phyloP scores from a whole-genome alignment of 169 alveolate species.

The Plasmodium gonderi region DNA sequence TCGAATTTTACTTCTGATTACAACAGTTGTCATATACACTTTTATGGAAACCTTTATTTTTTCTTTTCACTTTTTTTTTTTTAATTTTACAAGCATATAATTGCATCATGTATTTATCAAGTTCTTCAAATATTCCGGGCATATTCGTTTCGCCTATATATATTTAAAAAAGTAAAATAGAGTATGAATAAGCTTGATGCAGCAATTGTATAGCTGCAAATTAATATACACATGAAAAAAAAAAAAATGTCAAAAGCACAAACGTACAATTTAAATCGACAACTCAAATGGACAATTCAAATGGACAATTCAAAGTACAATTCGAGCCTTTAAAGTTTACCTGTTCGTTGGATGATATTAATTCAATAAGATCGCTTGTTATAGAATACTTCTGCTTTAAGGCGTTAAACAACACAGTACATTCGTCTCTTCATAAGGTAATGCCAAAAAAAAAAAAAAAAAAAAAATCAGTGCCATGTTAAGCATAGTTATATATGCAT shows the following conservation, averaged over 20 bases:
- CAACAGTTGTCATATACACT: not conserved
- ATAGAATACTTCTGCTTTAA: conserved; percentile 61
- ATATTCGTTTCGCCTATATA: conserved; percentile 65
- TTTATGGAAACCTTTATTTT: not conserved
- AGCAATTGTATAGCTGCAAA: not conserved
- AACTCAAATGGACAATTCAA: not conserved
- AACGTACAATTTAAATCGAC: not conserved
- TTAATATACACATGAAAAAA: not conserved
- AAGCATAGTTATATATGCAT: not conserved
- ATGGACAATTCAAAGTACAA: not conserved
- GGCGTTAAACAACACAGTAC: conserved; percentile 35
- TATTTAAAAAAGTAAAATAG: not conserved
- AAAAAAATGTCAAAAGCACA: not conserved
- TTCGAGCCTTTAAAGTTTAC: conserved; percentile 13
- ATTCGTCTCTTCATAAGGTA: conserved; percentile 45
- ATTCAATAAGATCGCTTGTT: conserved; percentile 38
- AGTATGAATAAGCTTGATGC: not conserved
- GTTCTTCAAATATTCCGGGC: conserved; percentile 73
- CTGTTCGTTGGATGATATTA: conserved; percentile 68
- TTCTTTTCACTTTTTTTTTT: not conserved
- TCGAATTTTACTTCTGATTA: not conserved
- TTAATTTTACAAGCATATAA: not conserved
- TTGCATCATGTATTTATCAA: conserved; percentile 32
- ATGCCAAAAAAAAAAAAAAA: conserved; percentile 26
- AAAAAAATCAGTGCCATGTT: not conserved